Base-by-base conservation (phyloP, 768 basidiomycete genomes). In the Jaapia argillacea region DNA sequence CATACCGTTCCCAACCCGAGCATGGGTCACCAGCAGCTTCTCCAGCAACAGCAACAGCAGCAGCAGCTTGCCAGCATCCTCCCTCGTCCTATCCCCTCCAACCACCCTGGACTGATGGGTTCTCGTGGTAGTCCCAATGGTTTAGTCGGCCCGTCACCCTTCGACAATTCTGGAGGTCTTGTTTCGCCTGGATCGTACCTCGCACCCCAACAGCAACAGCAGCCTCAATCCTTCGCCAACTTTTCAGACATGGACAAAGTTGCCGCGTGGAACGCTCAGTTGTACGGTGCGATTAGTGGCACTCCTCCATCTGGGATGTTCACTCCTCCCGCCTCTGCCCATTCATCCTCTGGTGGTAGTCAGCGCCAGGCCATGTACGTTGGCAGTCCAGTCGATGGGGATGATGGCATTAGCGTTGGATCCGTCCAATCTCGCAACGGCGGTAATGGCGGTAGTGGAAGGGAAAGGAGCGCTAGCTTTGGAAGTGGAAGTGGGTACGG, bases 321-420 rank as follows among this genome's bases (percentile, higher is more conserved):
- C 37, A 10, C 37, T 7, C 37, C 40, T 6, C 6, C 20, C 7
- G 18, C 10, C 36, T 4, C 39, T 10, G 39, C 21, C 10, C 37
- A 38, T 37, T 33, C 18, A 5, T 18, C 39, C 36, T 13, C 36
- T 4, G 50, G 28, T 47, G 54, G 44, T 42, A 52, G 26, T 57
- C 65, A 60, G 31, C 55, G 56, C 43, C 49, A 46, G 4, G 58
- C 51, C 5, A 31, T 48, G 13, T 47, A 45, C 13, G 45, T 57
- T 45, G 58, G 53, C 45, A 56, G 52, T 28, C 53, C 63, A 24
- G 46, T 52, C 24, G 67, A 69, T 51, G 58, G 58, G 3, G 68
- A 70, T 40, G 67, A 69, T 43, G 36, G 58, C 0, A 62, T 65
- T 2, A 65, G 63, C 13, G 62, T 69, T 18, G 54, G 62, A 18